These are phyloP conservation scores for Pleurotus citrinopileatus DNA, from an alignment of 768 basidiomycete species.

Conservation along the genomic window DNA sequence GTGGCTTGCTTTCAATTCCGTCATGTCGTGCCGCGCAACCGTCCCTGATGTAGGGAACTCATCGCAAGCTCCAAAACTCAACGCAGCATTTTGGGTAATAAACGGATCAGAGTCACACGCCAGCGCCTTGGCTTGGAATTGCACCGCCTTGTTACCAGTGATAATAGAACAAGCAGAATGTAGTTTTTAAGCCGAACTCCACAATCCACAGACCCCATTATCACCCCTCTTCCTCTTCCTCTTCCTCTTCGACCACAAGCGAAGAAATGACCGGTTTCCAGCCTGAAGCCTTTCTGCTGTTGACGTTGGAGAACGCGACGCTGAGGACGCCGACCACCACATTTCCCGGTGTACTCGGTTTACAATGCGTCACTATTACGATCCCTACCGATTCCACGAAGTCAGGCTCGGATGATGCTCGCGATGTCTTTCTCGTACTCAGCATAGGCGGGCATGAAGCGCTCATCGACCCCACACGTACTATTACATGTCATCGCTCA, in stretches of 20 bases:
- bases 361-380: conserved; percentile 62
- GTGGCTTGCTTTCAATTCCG: too few species aligned
- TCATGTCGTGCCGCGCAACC: too few species aligned
- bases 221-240: background rate
- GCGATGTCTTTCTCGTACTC: conserved; percentile 67
- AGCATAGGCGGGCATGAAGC: conserved; percentile 53
- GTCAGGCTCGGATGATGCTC: conserved; percentile 21
- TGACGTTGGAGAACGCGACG: conserved; percentile 48
- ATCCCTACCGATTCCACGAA: conserved; percentile 20
- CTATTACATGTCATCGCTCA: conserved; percentile 37
- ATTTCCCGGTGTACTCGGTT: conserved; percentile 43
- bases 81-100: too few species aligned
- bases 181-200: too few species aligned
- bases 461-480: conserved; percentile 55
- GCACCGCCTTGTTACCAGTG: too few species aligned
- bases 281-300: conserved; percentile 54
- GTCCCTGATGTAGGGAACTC: too few species aligned
- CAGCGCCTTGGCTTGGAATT: too few species aligned
- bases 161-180: too few species aligned
- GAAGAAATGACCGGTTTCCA: conserved; percentile 18
- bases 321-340: conserved; percentile 29
- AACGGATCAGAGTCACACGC: too few species aligned
- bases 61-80: too few species aligned
- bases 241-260: background rate
- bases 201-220: too few species aligned